phyloP scores from a whole-genome alignment of 768 basidiomycete genomes.

The Kwoniella heveanensis region DNA sequence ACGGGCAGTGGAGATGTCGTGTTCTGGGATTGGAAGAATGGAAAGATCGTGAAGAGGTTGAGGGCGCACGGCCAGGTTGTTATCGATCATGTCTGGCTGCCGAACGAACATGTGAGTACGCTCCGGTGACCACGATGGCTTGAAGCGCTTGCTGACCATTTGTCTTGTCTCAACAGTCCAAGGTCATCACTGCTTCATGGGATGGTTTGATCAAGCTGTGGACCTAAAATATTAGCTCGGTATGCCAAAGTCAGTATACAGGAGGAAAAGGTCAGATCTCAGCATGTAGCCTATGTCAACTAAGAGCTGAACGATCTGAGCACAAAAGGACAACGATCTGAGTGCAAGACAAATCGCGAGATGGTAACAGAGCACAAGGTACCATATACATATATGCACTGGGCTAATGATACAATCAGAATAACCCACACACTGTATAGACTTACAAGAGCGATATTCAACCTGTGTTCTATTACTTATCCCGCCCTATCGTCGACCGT shows the following conservation, averaged over 20 bases:
- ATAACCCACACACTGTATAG: too few species aligned
- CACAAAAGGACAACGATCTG: too few species aligned
- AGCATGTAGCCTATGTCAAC: too few species aligned
- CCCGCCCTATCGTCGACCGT: background rate
- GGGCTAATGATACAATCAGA: too few species aligned
- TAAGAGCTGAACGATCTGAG: too few species aligned
- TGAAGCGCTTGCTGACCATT: slow-evolving; percentile 20
- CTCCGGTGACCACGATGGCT: background rate
- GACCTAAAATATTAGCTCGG: slow-evolving; percentile 59
- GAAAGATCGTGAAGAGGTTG: slow-evolving; percentile 85
- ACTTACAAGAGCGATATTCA: too few species aligned
- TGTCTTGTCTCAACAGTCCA: slow-evolving; percentile 68
- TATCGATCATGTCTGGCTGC: slow-evolving; percentile 96
- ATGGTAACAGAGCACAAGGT: too few species aligned
- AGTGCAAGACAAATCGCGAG: too few species aligned
- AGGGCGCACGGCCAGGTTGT: slow-evolving; percentile 94
- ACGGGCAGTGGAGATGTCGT: slow-evolving; percentile 93
- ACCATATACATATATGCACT: too few species aligned
- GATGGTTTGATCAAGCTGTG: slow-evolving; percentile 97
- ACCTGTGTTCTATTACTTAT: too few species aligned
- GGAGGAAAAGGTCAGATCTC: too few species aligned
- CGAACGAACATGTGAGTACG: slow-evolving; percentile 85
- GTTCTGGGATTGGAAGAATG: slow-evolving; percentile 99
- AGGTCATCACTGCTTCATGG: slow-evolving; percentile 96
- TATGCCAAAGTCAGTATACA: too few species aligned